These are phyloP conservation scores for Fusarium piperis DNA, from an alignment of 2,329 filamentous ascomycete species.

Conservation along the genomic window DNA sequence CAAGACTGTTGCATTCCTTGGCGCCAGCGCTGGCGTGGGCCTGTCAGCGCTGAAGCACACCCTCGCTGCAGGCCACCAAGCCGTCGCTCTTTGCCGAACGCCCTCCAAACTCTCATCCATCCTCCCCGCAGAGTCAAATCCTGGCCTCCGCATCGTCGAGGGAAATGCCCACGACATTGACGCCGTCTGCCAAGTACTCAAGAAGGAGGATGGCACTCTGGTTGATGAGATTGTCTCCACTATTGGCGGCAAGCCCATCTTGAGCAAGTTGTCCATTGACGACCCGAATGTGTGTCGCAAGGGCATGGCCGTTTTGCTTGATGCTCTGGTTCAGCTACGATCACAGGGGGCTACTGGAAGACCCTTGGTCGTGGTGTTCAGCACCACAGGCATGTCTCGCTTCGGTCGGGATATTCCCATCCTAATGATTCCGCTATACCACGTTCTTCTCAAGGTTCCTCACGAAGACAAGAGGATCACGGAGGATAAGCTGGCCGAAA, in stretches of 20 bases:
- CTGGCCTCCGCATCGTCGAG: slow-evolving; percentile 55
- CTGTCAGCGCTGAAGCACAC: slow-evolving; percentile 57
- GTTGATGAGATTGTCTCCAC: slow-evolving; percentile 59
- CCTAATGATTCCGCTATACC: slow-evolving; percentile 55
- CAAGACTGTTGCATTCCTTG: slow-evolving; percentile 61
- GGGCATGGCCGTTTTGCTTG: slow-evolving; percentile 55
- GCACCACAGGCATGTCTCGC: slow-evolving; percentile 53
- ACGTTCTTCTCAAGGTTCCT: slow-evolving; percentile 51
- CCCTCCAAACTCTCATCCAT: slow-evolving; percentile 57
- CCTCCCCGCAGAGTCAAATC: slow-evolving; percentile 43
- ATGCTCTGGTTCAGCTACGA: slow-evolving; percentile 48
- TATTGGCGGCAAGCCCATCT: slow-evolving; percentile 53
- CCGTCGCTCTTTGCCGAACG: slow-evolving; percentile 60
- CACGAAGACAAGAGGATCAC: slow-evolving; percentile 60
- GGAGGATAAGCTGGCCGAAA: slow-evolving; percentile 49
- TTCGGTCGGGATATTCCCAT: slow-evolving; percentile 55
- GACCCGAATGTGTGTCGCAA: slow-evolving; percentile 60
- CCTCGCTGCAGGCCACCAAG: slow-evolving; percentile 57
- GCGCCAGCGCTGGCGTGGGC: slow-evolving; percentile 61
- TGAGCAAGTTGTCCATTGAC: slow-evolving; percentile 50
- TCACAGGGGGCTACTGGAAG: slow-evolving; percentile 36
- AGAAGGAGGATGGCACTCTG: slow-evolving; percentile 41
- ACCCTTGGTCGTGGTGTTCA: slow-evolving; percentile 50
- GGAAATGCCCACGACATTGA: slow-evolving; percentile 59
- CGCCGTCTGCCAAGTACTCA: slow-evolving; percentile 51